These are phyloP conservation scores for Leccinum variabile DNA, from an alignment of 1,284 basidiomycete species.

Conservation along the genomic window DNA sequence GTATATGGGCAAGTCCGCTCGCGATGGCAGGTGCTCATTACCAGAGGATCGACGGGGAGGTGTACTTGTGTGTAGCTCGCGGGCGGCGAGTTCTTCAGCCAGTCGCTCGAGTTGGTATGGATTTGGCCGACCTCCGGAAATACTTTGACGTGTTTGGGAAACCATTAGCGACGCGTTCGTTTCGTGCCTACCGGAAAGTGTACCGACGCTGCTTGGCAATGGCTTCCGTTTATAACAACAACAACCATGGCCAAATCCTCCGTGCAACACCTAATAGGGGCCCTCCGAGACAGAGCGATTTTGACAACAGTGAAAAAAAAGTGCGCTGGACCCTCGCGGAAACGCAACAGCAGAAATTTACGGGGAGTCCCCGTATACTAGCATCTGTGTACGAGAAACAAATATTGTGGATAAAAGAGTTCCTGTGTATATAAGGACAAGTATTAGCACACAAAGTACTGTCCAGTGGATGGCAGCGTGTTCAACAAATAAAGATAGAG, in stretches of 20 bases:
- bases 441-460: neutral
- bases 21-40: slow-evolving; percentile 14
- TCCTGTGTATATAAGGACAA: neutral
- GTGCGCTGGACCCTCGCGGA: no score
- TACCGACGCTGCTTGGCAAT: slow-evolving; percentile 22
- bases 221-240: slow-evolving; percentile 29
- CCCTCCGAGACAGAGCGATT: no score
- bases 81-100: slow-evolving; percentile 66
- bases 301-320: no score
- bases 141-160: slow-evolving; percentile 18
- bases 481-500: neutral
- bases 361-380: no score
- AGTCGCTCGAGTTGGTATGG: slow-evolving; percentile 68
- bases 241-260: slow-evolving; percentile 16
- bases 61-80: slow-evolving; percentile 43
- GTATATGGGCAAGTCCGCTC: slow-evolving; percentile 65
- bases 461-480: neutral
- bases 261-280: neutral
- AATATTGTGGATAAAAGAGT: neutral
- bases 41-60: slow-evolving; percentile 8
- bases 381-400: neutral
- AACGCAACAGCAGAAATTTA: no score
- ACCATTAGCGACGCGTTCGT: slow-evolving; percentile 16
- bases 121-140: slow-evolving; percentile 37
- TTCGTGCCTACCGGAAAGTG: neutral